Conservation (phyloP, 352 stramenopile species). For the Phytophthora quininea region DNA sequence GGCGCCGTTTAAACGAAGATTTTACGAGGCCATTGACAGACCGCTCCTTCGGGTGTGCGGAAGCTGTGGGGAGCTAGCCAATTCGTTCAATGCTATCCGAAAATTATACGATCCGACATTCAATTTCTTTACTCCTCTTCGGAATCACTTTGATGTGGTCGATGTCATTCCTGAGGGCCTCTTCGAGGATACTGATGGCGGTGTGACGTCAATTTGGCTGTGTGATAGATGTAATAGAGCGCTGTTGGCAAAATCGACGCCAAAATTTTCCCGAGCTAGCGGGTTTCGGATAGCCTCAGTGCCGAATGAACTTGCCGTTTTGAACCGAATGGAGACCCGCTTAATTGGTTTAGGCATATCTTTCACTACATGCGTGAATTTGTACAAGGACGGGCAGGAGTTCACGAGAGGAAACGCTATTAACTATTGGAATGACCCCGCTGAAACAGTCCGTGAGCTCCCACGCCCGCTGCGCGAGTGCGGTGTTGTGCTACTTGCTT, state of each 20-base stretch:
- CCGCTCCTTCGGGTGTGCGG: not conserved
- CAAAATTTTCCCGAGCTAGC: not conserved
- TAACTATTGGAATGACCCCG: not conserved
- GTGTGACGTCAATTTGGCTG: not conserved
- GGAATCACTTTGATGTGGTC: not conserved
- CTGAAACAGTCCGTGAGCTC: not conserved
- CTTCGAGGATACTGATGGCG: not conserved
- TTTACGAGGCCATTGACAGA: not conserved
- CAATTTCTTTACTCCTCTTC: slow-evolving; percentile 1
- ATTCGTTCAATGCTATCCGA: not conserved
- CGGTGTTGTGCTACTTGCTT: not conserved
- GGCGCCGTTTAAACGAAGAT: not conserved
- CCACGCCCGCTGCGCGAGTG: not conserved
- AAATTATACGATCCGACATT: not conserved
- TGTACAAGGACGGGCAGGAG: not conserved
- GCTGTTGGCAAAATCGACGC: not conserved
- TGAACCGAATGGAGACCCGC: not conserved
- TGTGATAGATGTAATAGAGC: not conserved
- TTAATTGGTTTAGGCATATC: not conserved
- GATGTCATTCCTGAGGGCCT: not conserved
- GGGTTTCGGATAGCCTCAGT: not conserved
- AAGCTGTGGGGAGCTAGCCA: not conserved
- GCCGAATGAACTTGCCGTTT: not conserved
- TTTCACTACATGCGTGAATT: not conserved
- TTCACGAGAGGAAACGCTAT: not conserved